Evolutionary conservation across 805 yeast genomes (phyloP).

Genomic region (Saccharomycopsis fibuligera): DNA sequence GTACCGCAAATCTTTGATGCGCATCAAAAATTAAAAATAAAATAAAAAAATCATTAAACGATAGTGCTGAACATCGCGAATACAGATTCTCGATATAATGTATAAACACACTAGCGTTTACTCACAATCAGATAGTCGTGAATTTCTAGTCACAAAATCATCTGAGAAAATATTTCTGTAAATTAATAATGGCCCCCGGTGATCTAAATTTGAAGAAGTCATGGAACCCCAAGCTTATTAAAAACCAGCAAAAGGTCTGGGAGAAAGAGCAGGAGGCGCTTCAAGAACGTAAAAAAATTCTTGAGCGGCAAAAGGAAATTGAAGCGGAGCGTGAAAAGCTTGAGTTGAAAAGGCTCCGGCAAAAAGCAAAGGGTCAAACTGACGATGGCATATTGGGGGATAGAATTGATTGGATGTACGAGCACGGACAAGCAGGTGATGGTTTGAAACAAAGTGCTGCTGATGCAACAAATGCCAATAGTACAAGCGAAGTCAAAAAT

Average conservation of each 20-base stretch:
- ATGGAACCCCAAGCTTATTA: conserved; percentile 89
- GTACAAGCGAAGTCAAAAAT: conserved; percentile 27
- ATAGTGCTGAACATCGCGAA: no score
- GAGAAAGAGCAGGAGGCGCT: conserved; percentile 70
- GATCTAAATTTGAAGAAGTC: conserved; percentile 89
- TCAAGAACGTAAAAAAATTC: conserved; percentile 58
- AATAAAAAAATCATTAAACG: no score
- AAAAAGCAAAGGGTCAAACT: conserved; percentile 35
- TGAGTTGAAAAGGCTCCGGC: conserved; percentile 42
- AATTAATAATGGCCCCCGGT: conserved; percentile 51
- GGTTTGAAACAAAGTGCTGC: background rate
- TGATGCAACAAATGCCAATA: conserved; percentile 21
- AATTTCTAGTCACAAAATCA: no score
- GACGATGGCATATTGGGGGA: conserved; percentile 27
- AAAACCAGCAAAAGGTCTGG: conserved; percentile 84
- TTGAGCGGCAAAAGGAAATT: conserved; percentile 59
- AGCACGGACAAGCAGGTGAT: conserved; percentile 33
- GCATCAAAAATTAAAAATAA: no score
- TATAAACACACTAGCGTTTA: background rate
- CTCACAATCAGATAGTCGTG: background rate
- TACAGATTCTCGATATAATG: background rate
- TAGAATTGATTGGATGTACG: conserved; percentile 85
- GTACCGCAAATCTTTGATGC: no score
- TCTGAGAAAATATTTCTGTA: no score
- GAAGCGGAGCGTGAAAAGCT: conserved; percentile 53